A percentile compares a stretch with the other conserved stretches of the same genome.
Conservation (phyloP, 176 grass and related monocot species). For the Carex scoparia region DNA sequence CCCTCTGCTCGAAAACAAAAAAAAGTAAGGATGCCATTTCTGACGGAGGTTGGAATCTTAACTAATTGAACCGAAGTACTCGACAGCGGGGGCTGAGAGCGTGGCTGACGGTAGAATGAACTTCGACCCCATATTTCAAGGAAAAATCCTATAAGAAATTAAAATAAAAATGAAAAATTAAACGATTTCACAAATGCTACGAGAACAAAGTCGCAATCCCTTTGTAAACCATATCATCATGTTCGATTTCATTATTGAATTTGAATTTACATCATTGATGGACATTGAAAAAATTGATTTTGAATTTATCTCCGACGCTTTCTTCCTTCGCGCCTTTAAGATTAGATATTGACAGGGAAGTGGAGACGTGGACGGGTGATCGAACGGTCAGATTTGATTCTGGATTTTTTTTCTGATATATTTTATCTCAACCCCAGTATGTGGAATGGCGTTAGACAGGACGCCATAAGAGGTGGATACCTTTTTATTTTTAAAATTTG, state of each 20-base stretch:
- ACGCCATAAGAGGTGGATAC: too few species aligned
- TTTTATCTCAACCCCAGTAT: too few species aligned
- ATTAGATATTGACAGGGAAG: not conserved
- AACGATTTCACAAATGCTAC: not conserved
- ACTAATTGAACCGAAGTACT: not conserved
- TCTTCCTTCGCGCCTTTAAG: constrained; percentile 22
- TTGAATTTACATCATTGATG: not conserved
- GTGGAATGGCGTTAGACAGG: too few species aligned
- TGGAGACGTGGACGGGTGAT: constrained; percentile 10
- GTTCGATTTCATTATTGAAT: constrained; percentile 34
- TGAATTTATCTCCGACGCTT: not conserved
- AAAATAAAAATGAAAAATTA: not conserved
- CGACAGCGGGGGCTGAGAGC: constrained; percentile 33
- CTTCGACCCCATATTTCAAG: constrained; percentile 42
- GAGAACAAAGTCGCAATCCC: constrained; percentile 46
- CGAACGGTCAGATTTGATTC: constrained; percentile 37
- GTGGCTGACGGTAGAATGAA: constrained; percentile 69
- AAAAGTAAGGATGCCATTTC: too few species aligned
- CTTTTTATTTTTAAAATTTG: too few species aligned
- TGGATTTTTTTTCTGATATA: too few species aligned
- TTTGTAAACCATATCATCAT: constrained; percentile 89
- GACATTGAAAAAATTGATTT: not conserved
- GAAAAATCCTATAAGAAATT: constrained; percentile 65
- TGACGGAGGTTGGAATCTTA: not conserved
- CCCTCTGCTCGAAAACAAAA: too few species aligned